Evolutionary conservation across 441 rosid species (phyloP).

Genomic region (Erodium texanum): DNA sequence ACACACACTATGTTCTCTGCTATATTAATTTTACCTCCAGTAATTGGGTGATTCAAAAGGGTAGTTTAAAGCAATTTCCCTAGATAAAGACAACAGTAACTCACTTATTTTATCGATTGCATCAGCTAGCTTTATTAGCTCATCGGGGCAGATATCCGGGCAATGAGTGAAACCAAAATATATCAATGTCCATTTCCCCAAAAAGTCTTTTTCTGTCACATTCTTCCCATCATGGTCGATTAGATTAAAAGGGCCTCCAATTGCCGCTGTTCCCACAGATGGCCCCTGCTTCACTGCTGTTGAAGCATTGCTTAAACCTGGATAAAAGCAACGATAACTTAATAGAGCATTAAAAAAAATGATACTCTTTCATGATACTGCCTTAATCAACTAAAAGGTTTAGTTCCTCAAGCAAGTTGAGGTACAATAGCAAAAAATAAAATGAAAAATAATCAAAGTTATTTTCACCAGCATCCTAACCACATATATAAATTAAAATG

Average conservation of each 20-base stretch:
- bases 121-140: slow-evolving; percentile 69
- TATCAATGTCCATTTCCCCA: slow-evolving; percentile 76
- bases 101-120: slow-evolving; percentile 85
- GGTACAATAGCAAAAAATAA: no score
- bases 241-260: slow-evolving; percentile 87
- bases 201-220: slow-evolving; percentile 65
- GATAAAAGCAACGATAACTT: slow-evolving; percentile 11
- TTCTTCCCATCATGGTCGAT: slow-evolving; percentile 70
- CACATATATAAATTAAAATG: no score
- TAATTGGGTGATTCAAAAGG: no score
- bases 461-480: no score
- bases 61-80: no score
- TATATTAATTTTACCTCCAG: no score
- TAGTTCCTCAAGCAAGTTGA: no score
- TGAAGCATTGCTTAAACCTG: slow-evolving; percentile 64
- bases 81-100: slow-evolving; percentile 21
- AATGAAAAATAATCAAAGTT: no score
- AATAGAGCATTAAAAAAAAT: slow-evolving; percentile 2
- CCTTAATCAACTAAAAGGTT: not conserved
- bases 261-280: slow-evolving; percentile 82
- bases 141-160: slow-evolving; percentile 96
- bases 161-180: slow-evolving; percentile 98
- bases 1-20: no score
- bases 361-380: not conserved
- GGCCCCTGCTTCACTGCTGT: slow-evolving; percentile 85